Evolutionary conservation across 1,284 basidiomycete species (phyloP), one percentile per base, ranked within the genome.

Genomic region (Mycena sp.): DNA sequence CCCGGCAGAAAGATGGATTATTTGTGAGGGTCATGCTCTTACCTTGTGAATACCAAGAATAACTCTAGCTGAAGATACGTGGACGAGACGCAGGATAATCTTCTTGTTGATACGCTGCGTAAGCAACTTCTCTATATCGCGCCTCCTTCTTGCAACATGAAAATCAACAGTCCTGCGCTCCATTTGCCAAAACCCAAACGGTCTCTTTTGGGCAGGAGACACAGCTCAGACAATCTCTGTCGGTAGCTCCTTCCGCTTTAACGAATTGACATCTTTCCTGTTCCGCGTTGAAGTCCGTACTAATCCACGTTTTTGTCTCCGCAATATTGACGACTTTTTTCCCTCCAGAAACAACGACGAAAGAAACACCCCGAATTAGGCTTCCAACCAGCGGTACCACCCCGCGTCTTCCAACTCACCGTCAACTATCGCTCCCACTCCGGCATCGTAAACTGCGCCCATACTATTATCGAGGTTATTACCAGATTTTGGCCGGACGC

Each of bases 131-230:
- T n/a, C n/a, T n/a, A n/a, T n/a, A n/a, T n/a, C n/a, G 71, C 7
- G 1, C 14, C 37, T 28, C 37, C 40, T 16, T 23, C 38, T 21
- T 41, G 32, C 32, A 43, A 59, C 44, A 45, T 5, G 25, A 21
- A 25, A 23, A 14, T 35, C 9, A 9, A 16, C 58, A 91, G 90
- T 93, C 1, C 72, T 93, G 44, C 78, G 89, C 12, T 77, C 74
- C 0, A 70, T 92, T 3, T 91, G 89, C 68, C 74, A 74, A 12
- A 91, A 92, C 69, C 82, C 85, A 0, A 77, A 88, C 53, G 91
- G 91, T 0, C 74, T 90, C 23, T 91, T 92, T 70, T 93, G 88
- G 88, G 91, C 91, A 0, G 91, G 91, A 0, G 91, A 93, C 70
- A 93, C 91, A 0, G 90, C 91, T 0, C 91, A 93, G 68, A 90